Base-by-base conservation (phyloP, 257 asterid species). In the Apocynum venetum region DNA sequence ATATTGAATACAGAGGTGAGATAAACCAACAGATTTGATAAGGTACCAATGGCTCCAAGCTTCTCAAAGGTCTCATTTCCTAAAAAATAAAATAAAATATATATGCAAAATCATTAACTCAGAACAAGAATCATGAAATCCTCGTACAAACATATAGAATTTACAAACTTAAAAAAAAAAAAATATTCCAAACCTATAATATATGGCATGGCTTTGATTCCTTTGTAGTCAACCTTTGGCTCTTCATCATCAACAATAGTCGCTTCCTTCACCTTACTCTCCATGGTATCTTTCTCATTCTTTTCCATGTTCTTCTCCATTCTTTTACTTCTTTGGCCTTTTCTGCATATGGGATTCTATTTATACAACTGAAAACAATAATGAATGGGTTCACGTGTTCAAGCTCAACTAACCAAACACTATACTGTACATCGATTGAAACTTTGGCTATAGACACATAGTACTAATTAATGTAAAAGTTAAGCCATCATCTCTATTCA, bases 41-140 rank as follows among this genome's bases (percentile, higher is more conserved):
- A 6, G 15, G 90, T 88, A 2, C 97, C 97, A n/a, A 92, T 88
- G 2, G 96, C 91, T 71, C 97, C 97, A 11, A 92, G 88, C 82
- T 92, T 92, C 89, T 92, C 96, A 77, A 92, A 92, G 2, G 97
- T 88, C 76, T 92, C 97, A 79, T 92, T 92, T 10, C 96, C 96
- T 90, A 40, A 35, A 82, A 48, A 14, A 51, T n/a, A 20, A 25
- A 25, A 25, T 25, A 25, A 25, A 25, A 25, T 25, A 25, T 25
- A 25, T 25, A 25, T 25, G 31, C 31, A 71, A 25, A 56, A 51
- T 53, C 57, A 0, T 20, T 7, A 49, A 73, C 4, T 48, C 46
- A 19, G 1, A 38, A 51, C 11, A 51, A 20, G 0, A 40, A 51
- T 6, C 7, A 77, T 20, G 4, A 2, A n/a, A n/a, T 17, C 20